These are phyloP conservation scores for Ottelia alismoides DNA, from an alignment of 106 monocot genomes.

Conservation along the genomic window DNA sequence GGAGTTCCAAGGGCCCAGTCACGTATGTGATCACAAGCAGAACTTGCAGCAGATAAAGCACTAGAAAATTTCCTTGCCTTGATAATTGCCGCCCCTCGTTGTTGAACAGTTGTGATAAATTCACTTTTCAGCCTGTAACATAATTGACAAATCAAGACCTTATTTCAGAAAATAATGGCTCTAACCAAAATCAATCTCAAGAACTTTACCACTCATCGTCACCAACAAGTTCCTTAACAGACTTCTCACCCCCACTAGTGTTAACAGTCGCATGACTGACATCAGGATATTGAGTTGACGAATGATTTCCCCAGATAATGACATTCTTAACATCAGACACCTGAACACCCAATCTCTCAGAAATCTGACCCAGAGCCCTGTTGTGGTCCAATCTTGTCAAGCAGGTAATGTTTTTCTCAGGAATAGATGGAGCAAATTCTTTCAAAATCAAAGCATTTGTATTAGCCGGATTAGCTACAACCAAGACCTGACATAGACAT, in stretches of 20 bases:
- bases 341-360: constrained; percentile 37
- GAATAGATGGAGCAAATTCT: constrained; percentile 63
- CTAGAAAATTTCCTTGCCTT: constrained; percentile 58
- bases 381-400: constrained; percentile 77
- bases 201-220: constrained; percentile 42
- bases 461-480: constrained; percentile 69
- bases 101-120: constrained; percentile 49
- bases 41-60: constrained; percentile 49
- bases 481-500: too few relatives aligned
- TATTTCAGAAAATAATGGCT: too few relatives aligned
- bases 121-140: constrained; percentile 39
- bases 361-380: constrained; percentile 53
- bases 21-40: constrained; percentile 63
- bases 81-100: constrained; percentile 53
- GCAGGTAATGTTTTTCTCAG: constrained; percentile 67
- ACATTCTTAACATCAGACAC: constrained; percentile 58
- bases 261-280: constrained; percentile 45
- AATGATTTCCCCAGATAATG: constrained; percentile 81
- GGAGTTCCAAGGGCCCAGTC: constrained; percentile 68
- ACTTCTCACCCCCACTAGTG: constrained; percentile 29
- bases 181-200: too few relatives aligned
- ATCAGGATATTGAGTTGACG: constrained; percentile 76
- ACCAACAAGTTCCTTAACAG: constrained; percentile 38
- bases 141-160: too few relatives aligned
- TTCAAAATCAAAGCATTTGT: constrained; percentile 64